Base-by-base conservation (phyloP, 495 filamentous ascomycete species). In the Rhypophila decipiens region DNA sequence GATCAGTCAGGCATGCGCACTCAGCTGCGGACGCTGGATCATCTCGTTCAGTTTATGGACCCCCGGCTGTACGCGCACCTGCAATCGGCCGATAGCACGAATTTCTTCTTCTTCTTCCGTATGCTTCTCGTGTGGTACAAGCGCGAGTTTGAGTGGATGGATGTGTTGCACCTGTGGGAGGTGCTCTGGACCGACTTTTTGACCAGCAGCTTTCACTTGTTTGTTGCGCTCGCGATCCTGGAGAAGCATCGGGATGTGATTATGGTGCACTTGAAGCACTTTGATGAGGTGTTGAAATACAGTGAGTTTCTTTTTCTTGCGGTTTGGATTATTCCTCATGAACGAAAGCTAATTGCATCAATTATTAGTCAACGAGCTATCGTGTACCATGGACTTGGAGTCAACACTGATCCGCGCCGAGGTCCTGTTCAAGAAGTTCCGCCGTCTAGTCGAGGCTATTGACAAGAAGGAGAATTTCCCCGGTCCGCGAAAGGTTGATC, bases 31-130 rank as follows among this genome's bases (percentile, higher is more conserved):
- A 87, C 91, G 0, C 77, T 97, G 1, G 90, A 97, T 56, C 88
- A 97, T 44, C 81, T 97, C 1, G 87, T 96, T 11, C 89, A 94
- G 57, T 85, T 98, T 42, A 90, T 98, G 83, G 93, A 98, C 54
- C 90, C 93, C 0, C 85, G 89, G 58, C 80, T 98, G 33, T 97
- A 96, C 58, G 69, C 87, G 9, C 93, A 98, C 59, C 76, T 98
- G 0, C 80, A 95, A 59, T 80, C 76, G 7, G 88, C 90, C 20
- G 94, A 97, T 51, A 88, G 83, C 56, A 97, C 93, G 17, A 97
- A 98, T 66, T 98, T 97, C 68, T 98, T 98, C 66, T 98, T 98
- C 74, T 97, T 97, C 74, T 98, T 97, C 77, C 84, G 93, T 20
- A 96, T 96, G 90, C 72, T 98, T 20, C 73, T 98, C 0, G 93